These are phyloP conservation scores for Vachellia collinsii DNA, from an alignment of 306 rosid species.

Conservation along the genomic window DNA sequence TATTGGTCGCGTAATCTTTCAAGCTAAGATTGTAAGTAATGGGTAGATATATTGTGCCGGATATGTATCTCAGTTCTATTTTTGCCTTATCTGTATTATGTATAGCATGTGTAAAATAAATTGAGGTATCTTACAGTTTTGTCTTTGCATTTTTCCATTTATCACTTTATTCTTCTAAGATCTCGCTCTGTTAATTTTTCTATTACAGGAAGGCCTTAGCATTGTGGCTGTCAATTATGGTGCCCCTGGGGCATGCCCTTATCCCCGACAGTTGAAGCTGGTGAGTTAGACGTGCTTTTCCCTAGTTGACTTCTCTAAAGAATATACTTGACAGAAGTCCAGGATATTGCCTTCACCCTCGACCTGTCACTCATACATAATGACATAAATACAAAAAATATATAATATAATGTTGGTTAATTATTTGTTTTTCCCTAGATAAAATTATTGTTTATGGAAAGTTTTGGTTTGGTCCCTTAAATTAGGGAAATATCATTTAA, in stretches of 20 bases:
- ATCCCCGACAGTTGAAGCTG: slow-evolving; percentile 77
- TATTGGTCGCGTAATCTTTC: not conserved
- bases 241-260: slow-evolving; percentile 80
- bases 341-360: slow-evolving; percentile 9
- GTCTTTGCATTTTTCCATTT: not conserved
- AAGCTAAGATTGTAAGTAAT: not conserved
- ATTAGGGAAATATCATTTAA: not conserved
- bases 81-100: not conserved
- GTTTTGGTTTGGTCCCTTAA: not conserved
- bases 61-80: not conserved
- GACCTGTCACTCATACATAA: not conserved
- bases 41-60: not conserved
- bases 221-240: slow-evolving; percentile 90
- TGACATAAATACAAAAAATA: not conserved
- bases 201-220: slow-evolving; percentile 80
- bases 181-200: slow-evolving; percentile 29
- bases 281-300: slow-evolving; percentile 48
- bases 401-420: not conserved
- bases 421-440: not conserved
- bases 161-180: slow-evolving; percentile 24
- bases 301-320: slow-evolving; percentile 1
- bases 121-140: slow-evolving; percentile 12
- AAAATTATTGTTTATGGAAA: slow-evolving; percentile 17
- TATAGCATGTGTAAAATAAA: not conserved
- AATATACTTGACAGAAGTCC: slow-evolving; percentile 1